Base-by-base conservation (phyloP, 164 flowering plant species). In the Magnolia officinalis region DNA sequence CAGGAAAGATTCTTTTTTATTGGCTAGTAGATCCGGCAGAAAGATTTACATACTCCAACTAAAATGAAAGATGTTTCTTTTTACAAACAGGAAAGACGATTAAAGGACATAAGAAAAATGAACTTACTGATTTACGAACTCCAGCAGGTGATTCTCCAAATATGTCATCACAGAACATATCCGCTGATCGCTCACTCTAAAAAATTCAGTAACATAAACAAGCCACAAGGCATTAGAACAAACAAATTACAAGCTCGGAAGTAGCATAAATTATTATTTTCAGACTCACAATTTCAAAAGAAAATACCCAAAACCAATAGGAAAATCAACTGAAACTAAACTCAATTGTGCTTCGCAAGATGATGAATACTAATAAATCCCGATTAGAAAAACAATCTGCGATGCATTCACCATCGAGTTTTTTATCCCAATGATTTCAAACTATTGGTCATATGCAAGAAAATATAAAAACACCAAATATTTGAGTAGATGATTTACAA, bases 121-220 rank as follows among this genome's bases (percentile, higher is more conserved):
- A 7, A 45, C 26, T 76, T 84, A 96, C 99, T 82, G 77, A 8
- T 84, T 88, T 94, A 63, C 90, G 92, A 77, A 88, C 87, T 71
- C 92, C 93, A 75, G 96, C 88, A 67, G 99, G 99, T 52, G 99
- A 90, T 75, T 94, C 98, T 63, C 98, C 98, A 89, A 96, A 96
- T 61, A 96, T 96, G 83, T 96, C 99, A 88, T 96, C 99, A 85
- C 92, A 87, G 74, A 90, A 94, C 87, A 88, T 90, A 80, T 85
- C 88, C 16, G 88, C 82, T 74, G 84, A 75, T 75, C 89, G 85
- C 84, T 94, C 97, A 81, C 92, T 89, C 98, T 94, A 89, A 88
- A 87, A 78, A 77, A 55, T 4, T 10, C 13, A 1, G 76, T 14
- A 74, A 73, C 61, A 73, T 31, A 71, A 21, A 4, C 11, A 61